Base-by-base conservation (phyloP, 345 rosid species). In the Brassica nigra region DNA sequence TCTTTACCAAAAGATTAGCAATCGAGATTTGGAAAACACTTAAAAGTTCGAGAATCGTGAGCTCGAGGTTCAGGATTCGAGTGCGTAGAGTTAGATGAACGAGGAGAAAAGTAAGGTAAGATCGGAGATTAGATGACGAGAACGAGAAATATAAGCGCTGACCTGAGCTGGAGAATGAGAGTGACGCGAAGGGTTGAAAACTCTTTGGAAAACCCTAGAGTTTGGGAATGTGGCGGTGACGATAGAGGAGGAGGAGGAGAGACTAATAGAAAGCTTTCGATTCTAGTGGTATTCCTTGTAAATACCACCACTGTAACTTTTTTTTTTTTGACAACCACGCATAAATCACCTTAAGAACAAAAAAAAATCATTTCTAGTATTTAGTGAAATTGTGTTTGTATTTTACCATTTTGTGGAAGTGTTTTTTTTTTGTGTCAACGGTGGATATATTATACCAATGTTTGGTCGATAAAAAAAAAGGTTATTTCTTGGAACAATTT, bases 161-260 rank as follows among this genome's bases (percentile, higher is more conserved):
- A 44, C 78, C 78, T 78, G 42, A 27, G 52, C 1, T 59, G 74
- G 74, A 66, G 70, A 54, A 0, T 14, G 62, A 31, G 68, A 9
- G 71, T 61, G 58, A 18, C 12, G 58, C 10, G 8, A 62, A 76
- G 72, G 72, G 71, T 5, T 67, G 57, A 80, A 80, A 39, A 37
- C 80, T 76, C 79, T 75, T 20, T 18, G 10, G 76, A 75, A 75
- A 80, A 80, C 83, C 83, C 83, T 80, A 75, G 68, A 54, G 18
- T 5, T 34, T 20, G 28, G 14, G 7, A 14, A 49, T 74, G 75
- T 80, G 76, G 76, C 75, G 79, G 66, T 68, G 75, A 54, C 75
- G 75, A 68, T 68, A 23, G 77, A 71, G 31, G 34, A 74, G 75
- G 66, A 61, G 44, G 69, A 27, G 74, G 58, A 57, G 73, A 61